Percentiles rank a stretch among this genome's conserved stretches.
Conservation (phyloP, 352 stramenopile species). For the Pythium pyrilobum region DNA sequence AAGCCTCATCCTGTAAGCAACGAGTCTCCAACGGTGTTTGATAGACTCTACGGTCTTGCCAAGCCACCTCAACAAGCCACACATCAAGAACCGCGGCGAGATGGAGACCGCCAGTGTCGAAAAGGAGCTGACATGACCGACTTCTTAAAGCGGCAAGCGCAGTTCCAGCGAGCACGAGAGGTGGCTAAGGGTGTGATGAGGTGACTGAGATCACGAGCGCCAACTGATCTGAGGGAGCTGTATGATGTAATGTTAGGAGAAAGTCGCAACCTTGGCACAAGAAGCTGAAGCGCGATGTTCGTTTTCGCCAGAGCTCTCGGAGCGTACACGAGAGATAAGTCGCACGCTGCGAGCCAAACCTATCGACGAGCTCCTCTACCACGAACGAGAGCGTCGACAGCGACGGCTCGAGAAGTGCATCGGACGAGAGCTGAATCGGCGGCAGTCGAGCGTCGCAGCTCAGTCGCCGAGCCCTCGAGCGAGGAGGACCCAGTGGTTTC, state of each 20-base stretch:
- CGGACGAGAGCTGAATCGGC: background rate
- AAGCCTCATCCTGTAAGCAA: background rate
- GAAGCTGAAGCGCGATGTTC: slow-evolving; percentile 4
- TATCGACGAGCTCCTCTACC: slow-evolving; percentile 2
- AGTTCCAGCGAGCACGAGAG: slow-evolving; percentile 1
- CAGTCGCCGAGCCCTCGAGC: background rate
- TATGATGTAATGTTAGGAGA: slow-evolving; percentile 1
- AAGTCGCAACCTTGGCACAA: background rate
- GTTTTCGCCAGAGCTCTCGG: slow-evolving; percentile 12
- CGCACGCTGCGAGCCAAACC: background rate
- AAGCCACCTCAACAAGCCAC: background rate
- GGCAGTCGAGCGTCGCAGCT: background rate
- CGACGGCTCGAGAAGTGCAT: slow-evolving; percentile 13
- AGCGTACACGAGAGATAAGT: slow-evolving; percentile 6
- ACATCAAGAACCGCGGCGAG: background rate
- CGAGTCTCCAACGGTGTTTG: background rate
- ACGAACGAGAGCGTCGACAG: slow-evolving; percentile 1
- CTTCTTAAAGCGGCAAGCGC: slow-evolving; percentile 12
- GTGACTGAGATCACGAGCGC: background rate
- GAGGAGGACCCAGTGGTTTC: background rate
- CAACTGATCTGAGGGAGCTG: background rate
- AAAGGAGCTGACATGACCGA: background rate
- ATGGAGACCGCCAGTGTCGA: too few species aligned
- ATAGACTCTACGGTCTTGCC: slow-evolving; percentile 3
- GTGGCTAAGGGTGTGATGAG: too few species aligned